Percentiles rank a stretch among this genome's conserved stretches.
Evolutionary conservation across 2,329 filamentous ascomycete genomes (phyloP).

Genomic region (Aspergillus ochraceus): DNA sequence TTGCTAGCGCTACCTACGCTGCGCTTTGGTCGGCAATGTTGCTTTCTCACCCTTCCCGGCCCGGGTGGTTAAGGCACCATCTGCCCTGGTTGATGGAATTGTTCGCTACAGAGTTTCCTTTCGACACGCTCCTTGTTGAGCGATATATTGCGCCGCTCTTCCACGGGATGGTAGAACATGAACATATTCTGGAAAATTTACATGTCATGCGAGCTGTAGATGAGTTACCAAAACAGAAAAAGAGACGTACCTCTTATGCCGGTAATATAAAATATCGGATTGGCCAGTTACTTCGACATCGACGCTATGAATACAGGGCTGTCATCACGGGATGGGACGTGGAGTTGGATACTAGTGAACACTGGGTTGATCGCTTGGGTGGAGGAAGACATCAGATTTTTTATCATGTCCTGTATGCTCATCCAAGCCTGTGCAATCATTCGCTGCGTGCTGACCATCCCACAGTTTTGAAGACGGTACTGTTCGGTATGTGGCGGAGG

Average conservation of each 20-base stretch:
- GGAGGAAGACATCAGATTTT: conserved; percentile 68
- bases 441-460: conserved; percentile 16
- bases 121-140: conserved; percentile 71
- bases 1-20: conserved; percentile 66
- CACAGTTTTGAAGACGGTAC: conserved; percentile 65
- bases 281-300: conserved; percentile 83
- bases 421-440: conserved; percentile 1
- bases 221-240: conserved; percentile 53
- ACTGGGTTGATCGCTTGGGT: conserved; percentile 63
- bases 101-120: conserved; percentile 65
- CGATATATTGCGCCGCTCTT: conserved; percentile 67
- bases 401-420: conserved; percentile 81
- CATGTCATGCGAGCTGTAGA: conserved; percentile 59
- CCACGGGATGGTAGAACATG: conserved; percentile 52
- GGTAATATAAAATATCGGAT: conserved; percentile 64
- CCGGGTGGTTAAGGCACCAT: conserved; percentile 59
- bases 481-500: conserved; percentile 74
- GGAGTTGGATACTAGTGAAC: conserved; percentile 58
- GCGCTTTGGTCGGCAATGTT: conserved; percentile 70
- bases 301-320: conserved; percentile 74
- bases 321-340: conserved; percentile 86
- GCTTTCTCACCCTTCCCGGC: conserved; percentile 44
- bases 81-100: conserved; percentile 65
- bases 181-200: conserved; percentile 54
- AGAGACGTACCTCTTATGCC: conserved; percentile 34